A percentile compares a stretch with the other conserved stretches of the same genome.
phyloP scores from a whole-genome alignment of 2,329 filamentous ascomycete genomes.

The Talaromyces sp. region DNA sequence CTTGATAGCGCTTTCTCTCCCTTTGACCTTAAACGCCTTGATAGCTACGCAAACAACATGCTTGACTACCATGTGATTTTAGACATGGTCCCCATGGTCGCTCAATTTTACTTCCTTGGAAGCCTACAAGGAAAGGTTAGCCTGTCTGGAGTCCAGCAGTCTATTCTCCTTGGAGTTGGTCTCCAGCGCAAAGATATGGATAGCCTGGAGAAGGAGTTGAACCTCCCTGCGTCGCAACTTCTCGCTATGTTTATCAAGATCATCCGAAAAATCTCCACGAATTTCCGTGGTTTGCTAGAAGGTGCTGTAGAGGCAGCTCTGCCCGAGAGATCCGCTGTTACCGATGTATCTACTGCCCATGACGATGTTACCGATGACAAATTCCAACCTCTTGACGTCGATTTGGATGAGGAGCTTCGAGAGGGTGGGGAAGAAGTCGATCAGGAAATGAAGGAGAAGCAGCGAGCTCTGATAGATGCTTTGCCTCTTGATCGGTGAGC shows the following conservation, averaged over 20 bases:
- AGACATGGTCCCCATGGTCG: slow-evolving; percentile 80
- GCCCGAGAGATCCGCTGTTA: slow-evolving; percentile 39
- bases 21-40: slow-evolving; percentile 90
- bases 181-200: slow-evolving; percentile 87
- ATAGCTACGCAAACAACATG: slow-evolving; percentile 94
- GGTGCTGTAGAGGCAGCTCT: slow-evolving; percentile 65
- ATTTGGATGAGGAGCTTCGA: slow-evolving; percentile 74
- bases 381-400: slow-evolving; percentile 65
- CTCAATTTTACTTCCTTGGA: slow-evolving; percentile 78
- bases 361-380: slow-evolving; percentile 61
- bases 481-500: slow-evolving; percentile 80
- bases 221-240: slow-evolving; percentile 68
- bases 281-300: slow-evolving; percentile 71
- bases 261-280: slow-evolving; percentile 74
- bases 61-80: slow-evolving; percentile 97
- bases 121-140: slow-evolving; percentile 62
- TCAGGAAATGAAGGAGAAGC: slow-evolving; percentile 66
- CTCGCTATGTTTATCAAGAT: slow-evolving; percentile 98
- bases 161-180: slow-evolving; percentile 83
- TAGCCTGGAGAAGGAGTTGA: slow-evolving; percentile 70
- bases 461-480: slow-evolving; percentile 83
- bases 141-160: slow-evolving; percentile 76
- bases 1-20: slow-evolving; percentile 76
- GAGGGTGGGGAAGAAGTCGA: slow-evolving; percentile 76
- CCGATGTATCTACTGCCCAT: slow-evolving; percentile 54